Evolutionary conservation across 768 basidiomycete species (phyloP), one percentile per base, ranked within the genome.

Genomic region (Suillus ampliporus): DNA sequence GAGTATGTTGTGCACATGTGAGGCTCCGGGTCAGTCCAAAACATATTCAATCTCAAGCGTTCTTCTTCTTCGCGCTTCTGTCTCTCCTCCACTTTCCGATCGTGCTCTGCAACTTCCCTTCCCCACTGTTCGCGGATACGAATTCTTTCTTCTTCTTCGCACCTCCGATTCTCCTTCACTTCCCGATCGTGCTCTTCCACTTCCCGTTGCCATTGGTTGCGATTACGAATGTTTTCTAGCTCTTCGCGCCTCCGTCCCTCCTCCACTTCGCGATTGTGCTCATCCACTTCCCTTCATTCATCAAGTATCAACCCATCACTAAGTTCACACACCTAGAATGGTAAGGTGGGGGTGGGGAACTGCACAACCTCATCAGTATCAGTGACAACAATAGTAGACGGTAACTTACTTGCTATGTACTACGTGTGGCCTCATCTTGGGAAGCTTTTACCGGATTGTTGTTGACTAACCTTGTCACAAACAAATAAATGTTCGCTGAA

Each of bases 1-100:
- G 65, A 72, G 19, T 71, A 76, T 0, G 70, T 67, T 26, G 60
- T 68, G 66, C 77, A 78, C 28, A 66, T 57, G 31, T 72, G 69
- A 2, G 60, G 46, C 23, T 63, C 56, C 34, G 71, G 48, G 3
- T 37, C 47, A 6, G 54, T 65, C 73, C 74, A 74, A 40, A 58
- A 68, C 52, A 78, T 59, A n/a, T 61, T 35, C 8, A 71, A 69
- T 8, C 59, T 66, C 8, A 44, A 31, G 1, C 71, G 71, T 26
- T 71, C 70, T 1, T 72, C 65, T 46, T 69, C 67, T 61, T 62
- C 61, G 56, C 23, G 66, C 38, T n/a, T 44, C 9, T 59, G 63
- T 21, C 69, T 65, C 5, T 71, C 72, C 26, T 65, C 61, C 31
- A 69, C 40, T 21, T 52, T 65, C 1, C 7, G 53, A n/a, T 65